Base-by-base conservation (phyloP, 768 basidiomycete genomes). In the Trametes gibbosa region DNA sequence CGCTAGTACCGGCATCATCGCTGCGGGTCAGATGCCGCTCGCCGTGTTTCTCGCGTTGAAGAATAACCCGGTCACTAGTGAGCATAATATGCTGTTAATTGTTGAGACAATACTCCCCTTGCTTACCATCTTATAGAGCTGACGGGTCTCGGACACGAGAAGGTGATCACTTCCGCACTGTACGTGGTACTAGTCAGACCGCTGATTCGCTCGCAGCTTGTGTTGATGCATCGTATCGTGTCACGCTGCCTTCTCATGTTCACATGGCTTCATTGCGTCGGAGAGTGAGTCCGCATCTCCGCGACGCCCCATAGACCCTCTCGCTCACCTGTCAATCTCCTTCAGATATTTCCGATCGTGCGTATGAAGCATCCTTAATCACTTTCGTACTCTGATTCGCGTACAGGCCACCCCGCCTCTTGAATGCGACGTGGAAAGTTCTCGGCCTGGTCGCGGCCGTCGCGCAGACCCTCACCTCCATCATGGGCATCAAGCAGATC, bases 141-240 rank as follows among this genome's bases (percentile, higher is more conserved):
- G 48, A 84, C 81, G 12, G 83, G 84, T 4, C 69, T 85, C 35
- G 70, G 79, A 9, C 82, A 84, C 58, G 84, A 85, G 66, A 81
- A 78, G 63, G 68, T 63, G 55, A 5, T 21, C 16, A 10, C n/a
- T 34, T 21, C 1, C 5, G 46, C n/a, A 6, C 14, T 9, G 29
- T 23, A 16, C 23, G 19, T 2, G 14, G n/a, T n/a, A n/a, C n/a
- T 29, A 8, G n/a, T 29, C 23, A 10, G 2, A 14, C 19, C n/a
- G 52, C 51, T 54, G 23, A 53, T 35, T 12, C 16, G 3, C 40
- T 27, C 7, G 6, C 29, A 65, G 71, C 68, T 81, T 23, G 79
- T 79, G 39, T 68, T 79, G 23, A 70, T 81, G 52, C 79, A 80
- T 64, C 76, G 79, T 14, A 76, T 77, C 35, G 73, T 78, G 13